Conservation (phyloP, 805 yeast genomes). For the Metschnikowia anglica region DNA sequence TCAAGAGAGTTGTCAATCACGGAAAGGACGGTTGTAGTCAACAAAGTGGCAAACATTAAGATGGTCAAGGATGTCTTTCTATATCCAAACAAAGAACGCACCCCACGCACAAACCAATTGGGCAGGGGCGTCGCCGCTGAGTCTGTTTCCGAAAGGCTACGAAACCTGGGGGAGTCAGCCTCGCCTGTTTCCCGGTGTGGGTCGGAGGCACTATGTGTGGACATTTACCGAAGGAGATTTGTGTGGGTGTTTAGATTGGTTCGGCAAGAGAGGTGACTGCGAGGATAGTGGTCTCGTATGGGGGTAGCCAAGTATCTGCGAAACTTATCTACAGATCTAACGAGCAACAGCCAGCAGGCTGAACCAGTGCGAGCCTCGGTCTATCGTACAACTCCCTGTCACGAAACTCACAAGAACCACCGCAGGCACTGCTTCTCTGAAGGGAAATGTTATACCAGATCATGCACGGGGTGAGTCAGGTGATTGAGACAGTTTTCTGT, state of each 20-base stretch:
- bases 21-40: slow-evolving; percentile 40
- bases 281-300: slow-evolving; percentile 1
- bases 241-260: background rate
- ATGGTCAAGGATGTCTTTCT: slow-evolving; percentile 68
- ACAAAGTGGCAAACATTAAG: slow-evolving; percentile 49
- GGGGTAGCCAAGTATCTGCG: background rate
- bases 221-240: slow-evolving; percentile 3
- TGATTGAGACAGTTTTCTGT: slow-evolving; percentile 7
- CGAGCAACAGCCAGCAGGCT: background rate
- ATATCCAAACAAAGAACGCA: slow-evolving; percentile 61
- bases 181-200: slow-evolving; percentile 8
- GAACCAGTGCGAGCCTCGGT: slow-evolving; percentile 1
- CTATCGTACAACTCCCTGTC: background rate
- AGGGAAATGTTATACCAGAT: background rate
- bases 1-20: slow-evolving; percentile 38
- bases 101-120: slow-evolving; percentile 25
- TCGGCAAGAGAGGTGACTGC: slow-evolving; percentile 2
- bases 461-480: background rate
- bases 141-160: slow-evolving; percentile 3
- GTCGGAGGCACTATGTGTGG: slow-evolving; percentile 14
- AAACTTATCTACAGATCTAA: slow-evolving; percentile 10
- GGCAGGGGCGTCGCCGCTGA: slow-evolving; percentile 10
- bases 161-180: slow-evolving; percentile 7
- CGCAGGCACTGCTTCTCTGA: background rate
- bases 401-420: background rate